phyloP scores from a whole-genome alignment of 2,329 filamentous ascomycete genomes.

The Aspergillus sp. region DNA sequence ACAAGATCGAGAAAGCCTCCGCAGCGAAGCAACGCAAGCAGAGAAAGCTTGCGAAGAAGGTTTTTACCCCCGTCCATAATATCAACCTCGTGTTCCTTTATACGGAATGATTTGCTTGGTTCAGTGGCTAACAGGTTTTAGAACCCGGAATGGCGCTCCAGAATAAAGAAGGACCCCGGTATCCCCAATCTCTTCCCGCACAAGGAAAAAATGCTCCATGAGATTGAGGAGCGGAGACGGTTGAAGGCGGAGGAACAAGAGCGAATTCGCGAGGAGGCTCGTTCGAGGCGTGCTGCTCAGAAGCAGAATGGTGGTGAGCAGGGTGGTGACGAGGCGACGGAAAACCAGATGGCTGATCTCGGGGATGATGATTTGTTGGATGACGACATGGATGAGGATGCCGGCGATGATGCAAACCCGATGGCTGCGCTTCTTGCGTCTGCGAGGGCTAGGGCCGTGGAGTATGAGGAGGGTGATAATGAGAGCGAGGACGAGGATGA shows the following conservation, averaged over 20 bases:
- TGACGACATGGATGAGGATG: conserved; percentile 46
- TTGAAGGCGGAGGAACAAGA: conserved; percentile 77
- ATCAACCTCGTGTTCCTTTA: background rate
- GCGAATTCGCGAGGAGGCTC: conserved; percentile 68
- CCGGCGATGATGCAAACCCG: conserved; percentile 50
- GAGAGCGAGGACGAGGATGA: conserved; percentile 52
- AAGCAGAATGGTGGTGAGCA: conserved; percentile 33
- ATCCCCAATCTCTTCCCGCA: conserved; percentile 97
- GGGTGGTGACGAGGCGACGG: conserved; percentile 29
- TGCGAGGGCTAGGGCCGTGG: conserved; percentile 44
- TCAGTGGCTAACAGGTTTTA: conserved; percentile 27
- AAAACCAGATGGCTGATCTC: conserved; percentile 48
- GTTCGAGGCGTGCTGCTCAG: conserved; percentile 41
- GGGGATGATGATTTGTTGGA: conserved; percentile 45
- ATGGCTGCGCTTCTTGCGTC: conserved; percentile 47
- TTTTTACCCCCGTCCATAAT: conserved; percentile 26
- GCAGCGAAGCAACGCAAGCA: conserved; percentile 87
- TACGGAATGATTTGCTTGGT: background rate
- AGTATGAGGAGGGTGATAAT: conserved; percentile 38
- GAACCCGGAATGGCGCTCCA: conserved; percentile 95
- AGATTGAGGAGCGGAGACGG: conserved; percentile 86
- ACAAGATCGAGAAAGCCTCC: conserved; percentile 95
- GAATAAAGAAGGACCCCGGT: conserved; percentile 95
- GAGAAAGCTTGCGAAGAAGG: conserved; percentile 84
- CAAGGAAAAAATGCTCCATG: conserved; percentile 90